These are phyloP conservation scores for Scedosporium aurantiacum DNA, from an alignment of 2,329 filamentous ascomycete species.

Conservation along the genomic window DNA sequence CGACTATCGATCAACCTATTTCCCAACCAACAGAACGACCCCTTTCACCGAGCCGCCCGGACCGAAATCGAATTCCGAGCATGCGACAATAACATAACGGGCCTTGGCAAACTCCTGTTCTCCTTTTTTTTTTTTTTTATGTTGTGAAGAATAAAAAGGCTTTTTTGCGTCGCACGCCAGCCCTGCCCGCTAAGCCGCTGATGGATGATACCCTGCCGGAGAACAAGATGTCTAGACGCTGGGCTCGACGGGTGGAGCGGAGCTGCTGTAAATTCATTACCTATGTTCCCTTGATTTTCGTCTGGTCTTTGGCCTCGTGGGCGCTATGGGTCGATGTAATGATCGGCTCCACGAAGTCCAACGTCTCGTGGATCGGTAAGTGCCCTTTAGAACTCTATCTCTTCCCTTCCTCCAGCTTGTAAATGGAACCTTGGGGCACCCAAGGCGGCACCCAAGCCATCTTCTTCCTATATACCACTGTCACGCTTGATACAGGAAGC, in stretches of 20 bases:
- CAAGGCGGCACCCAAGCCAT: not conserved
- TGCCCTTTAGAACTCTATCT: conserved; percentile 2
- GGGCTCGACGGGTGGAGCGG: conserved; percentile 63
- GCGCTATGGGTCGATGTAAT: conserved; percentile 76
- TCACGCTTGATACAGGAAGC: not conserved
- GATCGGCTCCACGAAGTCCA: conserved; percentile 50
- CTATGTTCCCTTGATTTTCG: conserved; percentile 80
- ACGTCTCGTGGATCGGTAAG: conserved; percentile 47
- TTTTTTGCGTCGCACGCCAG: not conserved
- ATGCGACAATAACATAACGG: no score
- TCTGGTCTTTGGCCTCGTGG: conserved; percentile 88
- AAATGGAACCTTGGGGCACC: not conserved
- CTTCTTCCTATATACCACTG: no score
- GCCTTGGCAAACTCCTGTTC: no score
- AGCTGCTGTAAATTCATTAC: conserved; percentile 69
- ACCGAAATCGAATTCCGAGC: no score
- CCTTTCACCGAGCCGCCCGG: no score
- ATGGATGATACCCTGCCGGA: conserved; percentile 18
- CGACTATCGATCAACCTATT: no score
- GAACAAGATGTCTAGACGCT: conserved; percentile 43
- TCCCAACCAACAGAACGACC: no score
- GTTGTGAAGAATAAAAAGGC: not conserved
- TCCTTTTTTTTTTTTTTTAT: not conserved
- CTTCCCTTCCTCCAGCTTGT: no score
- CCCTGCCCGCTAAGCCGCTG: not conserved